Conservation (phyloP, 345 rosid species). For the Eutrema heterophyllum region DNA sequence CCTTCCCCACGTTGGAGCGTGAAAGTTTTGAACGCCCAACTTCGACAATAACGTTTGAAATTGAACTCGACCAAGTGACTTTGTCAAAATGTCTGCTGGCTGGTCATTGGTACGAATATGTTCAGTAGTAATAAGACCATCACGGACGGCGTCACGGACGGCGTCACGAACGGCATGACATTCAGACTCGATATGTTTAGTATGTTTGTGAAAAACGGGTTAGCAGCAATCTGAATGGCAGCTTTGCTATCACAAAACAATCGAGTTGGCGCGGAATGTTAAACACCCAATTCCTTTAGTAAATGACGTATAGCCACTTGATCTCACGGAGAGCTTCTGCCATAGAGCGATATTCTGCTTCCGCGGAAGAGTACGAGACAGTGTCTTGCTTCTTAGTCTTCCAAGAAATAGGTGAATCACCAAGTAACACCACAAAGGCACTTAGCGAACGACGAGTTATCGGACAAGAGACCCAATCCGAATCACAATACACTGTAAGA, state of each 20-base stretch:
- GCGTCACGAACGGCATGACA: not conserved
- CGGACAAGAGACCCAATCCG: not conserved
- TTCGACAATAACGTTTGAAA: not conserved
- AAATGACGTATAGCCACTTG: not conserved
- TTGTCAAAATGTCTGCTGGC: not conserved
- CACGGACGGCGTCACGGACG: not conserved
- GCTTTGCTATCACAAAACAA: not conserved
- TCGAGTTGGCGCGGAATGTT: not conserved
- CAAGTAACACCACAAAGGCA: not conserved
- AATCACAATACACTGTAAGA: not conserved
- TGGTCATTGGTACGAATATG: not conserved
- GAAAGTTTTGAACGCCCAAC: not conserved
- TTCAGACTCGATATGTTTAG: not conserved
- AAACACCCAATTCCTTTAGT: not conserved
- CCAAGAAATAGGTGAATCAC: not conserved
- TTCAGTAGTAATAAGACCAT: not conserved
- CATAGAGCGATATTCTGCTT: not conserved
- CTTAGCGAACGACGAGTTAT: not conserved
- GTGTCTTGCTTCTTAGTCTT: not conserved
- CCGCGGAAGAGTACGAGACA: not conserved
- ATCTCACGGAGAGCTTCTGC: not conserved
- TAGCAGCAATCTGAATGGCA: no score
- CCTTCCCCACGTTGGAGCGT: not conserved
- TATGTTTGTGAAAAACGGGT: not conserved
- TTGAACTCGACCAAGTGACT: not conserved